A percentile compares a stretch with the other conserved stretches of the same genome.
These are phyloP conservation scores for Cyclotella cryptica DNA, from an alignment of 108 stramenopile genomes.

Conservation along the genomic window DNA sequence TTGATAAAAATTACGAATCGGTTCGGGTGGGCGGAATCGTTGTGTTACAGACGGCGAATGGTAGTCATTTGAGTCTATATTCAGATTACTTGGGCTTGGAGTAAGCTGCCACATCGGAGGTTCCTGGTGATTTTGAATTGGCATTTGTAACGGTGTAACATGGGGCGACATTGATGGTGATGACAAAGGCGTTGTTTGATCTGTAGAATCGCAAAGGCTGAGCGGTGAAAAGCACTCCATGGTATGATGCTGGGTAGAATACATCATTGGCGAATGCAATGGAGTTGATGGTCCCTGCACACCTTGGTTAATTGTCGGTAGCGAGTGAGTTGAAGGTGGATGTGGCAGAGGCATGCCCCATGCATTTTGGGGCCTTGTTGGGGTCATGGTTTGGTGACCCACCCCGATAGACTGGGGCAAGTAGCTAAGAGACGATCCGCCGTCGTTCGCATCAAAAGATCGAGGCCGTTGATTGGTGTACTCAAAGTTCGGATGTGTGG, in stretches of 20 bases:
- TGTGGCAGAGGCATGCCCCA: conserved; percentile 35
- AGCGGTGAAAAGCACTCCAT: conserved; percentile 33
- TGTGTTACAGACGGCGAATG: conserved; percentile 28
- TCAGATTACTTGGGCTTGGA: conserved; percentile 12
- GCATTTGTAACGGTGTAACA: conserved; percentile 29
- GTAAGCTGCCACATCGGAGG: conserved; percentile 45
- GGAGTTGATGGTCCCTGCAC: conserved; percentile 28
- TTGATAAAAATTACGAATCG: conserved; percentile 24
- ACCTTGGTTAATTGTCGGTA: conserved; percentile 38
- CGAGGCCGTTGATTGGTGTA: conserved; percentile 23
- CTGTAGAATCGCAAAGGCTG: conserved; percentile 51
- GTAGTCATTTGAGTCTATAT: conserved; percentile 34
- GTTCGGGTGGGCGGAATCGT: conserved; percentile 11
- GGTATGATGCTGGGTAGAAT: conserved; percentile 22
- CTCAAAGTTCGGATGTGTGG: conserved; percentile 13
- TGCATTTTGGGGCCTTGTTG: conserved; percentile 12
- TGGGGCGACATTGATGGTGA: conserved; percentile 53
- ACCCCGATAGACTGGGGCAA: conserved; percentile 20
- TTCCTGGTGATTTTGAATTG: conserved; percentile 17
- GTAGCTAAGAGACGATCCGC: conserved; percentile 7
- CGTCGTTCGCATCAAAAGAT: conserved; percentile 18
- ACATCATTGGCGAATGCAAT: conserved; percentile 29
- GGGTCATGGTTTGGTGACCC: background rate
- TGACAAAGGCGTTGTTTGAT: conserved; percentile 51
- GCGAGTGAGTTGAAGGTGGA: conserved; percentile 4